These are phyloP conservation scores for Hansenula anomala DNA, from an alignment of 1,139 yeast genomes.

Conservation along the genomic window DNA sequence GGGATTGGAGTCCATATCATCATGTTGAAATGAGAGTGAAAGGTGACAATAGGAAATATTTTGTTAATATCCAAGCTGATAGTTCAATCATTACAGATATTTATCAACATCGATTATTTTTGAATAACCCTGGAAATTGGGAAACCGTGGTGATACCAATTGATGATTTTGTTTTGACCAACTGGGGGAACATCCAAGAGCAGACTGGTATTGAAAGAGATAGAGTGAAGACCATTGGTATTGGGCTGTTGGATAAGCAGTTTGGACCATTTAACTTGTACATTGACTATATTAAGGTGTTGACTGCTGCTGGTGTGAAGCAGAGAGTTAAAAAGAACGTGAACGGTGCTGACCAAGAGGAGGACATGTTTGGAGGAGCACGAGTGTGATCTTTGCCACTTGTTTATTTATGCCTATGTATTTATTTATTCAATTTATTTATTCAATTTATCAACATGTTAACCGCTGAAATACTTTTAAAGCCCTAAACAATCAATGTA, in stretches of 20 bases:
- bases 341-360: constrained; percentile 10
- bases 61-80: constrained; percentile 78
- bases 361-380: not conserved
- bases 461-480: too few species aligned
- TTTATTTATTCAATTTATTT: too few species aligned
- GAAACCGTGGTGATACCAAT: constrained; percentile 78
- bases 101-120: constrained; percentile 75
- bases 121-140: constrained; percentile 76
- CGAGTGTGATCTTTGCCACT: too few species aligned
- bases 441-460: too few species aligned
- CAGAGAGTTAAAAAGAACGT: constrained; percentile 26
- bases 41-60: constrained; percentile 71
- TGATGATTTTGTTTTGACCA: constrained; percentile 75
- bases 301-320: constrained; percentile 47
- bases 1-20: constrained; percentile 61
- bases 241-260: constrained; percentile 75
- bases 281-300: constrained; percentile 70
- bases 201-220: constrained; percentile 59
- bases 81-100: constrained; percentile 75
- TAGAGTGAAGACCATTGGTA: constrained; percentile 68
- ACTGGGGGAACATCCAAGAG: constrained; percentile 77
- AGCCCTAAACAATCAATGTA: too few species aligned
- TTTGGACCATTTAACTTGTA: constrained; percentile 73
- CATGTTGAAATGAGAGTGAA: constrained; percentile 66
- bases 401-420: too few species aligned